Base-by-base conservation (phyloP, 805 yeast species). In the Metschnikowia aberdeeniae region DNA sequence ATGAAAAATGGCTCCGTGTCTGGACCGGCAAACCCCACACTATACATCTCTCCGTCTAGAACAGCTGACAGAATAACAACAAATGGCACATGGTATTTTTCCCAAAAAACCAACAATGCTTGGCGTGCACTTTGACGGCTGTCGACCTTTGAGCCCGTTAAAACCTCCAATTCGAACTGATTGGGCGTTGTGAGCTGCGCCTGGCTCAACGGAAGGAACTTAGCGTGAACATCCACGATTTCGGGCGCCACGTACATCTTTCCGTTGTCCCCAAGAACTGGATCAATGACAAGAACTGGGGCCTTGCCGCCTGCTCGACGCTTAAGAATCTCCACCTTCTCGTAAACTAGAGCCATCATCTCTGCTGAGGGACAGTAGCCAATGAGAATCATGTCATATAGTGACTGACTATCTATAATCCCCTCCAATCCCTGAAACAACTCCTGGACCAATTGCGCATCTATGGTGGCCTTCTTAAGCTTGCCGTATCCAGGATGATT, bases 191-290 rank as follows among this genome's bases (percentile, higher is more conserved):
- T 78, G 31, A 84, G 54, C 34, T 71, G 69, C 7, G 89, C 85
- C 51, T 56, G 6, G 73, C 79, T 34, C 4, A 64, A 58, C 4
- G 75, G 76, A 0, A 95, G 84, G 5, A 82, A 64, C 10, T 68
- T 50, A 52, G 70, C 67, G 57, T 83, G 84, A 1, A 73, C 61
- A 0, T 78, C 78, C 0, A 84, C 67, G 22, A 82, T 73, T 10
- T 67, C 74, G 43, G 73, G 75, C 46, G 75, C 74, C 1, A 92
- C 96, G 60, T 92, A 92, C 3, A 89, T 63, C 46, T 70, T 75
- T 1, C 96, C 97, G 55, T 88, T 84, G 59, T 92, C 98, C 10
- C 98, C 98, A 61, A 92, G 66, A 1, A 92, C 93, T 1, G 98
- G 98, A 61, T 92, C 98, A 40, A 92, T 61, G 4, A 90, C 73